phyloP scores from a whole-genome alignment of 2,329 filamentous ascomycete genomes.

The Passalora sequoiae region DNA sequence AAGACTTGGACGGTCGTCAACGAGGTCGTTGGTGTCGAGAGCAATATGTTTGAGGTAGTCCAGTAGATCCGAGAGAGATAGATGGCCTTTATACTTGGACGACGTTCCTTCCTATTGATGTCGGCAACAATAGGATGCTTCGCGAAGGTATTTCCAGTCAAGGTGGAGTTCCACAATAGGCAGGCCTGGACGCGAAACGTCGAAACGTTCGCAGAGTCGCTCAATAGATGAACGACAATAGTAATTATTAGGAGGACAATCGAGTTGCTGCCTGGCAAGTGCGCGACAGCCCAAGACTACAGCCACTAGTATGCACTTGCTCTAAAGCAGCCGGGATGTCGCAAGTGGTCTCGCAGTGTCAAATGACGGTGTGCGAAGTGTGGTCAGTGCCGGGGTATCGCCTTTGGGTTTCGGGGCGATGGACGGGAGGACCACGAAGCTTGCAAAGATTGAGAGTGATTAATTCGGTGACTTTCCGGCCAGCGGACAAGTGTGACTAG shows the following conservation, averaged over 20 bases:
- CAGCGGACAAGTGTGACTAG: slow-evolving; percentile 30
- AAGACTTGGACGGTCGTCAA: slow-evolving; percentile 16
- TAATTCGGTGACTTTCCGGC: slow-evolving; percentile 31
- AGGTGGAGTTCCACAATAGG: slow-evolving; percentile 25
- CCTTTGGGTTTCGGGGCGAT: slow-evolving; percentile 25
- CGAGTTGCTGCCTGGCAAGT: slow-evolving; percentile 30
- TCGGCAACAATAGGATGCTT: slow-evolving; percentile 26
- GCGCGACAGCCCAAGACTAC: slow-evolving; percentile 25
- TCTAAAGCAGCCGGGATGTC: slow-evolving; percentile 23
- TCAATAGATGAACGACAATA: slow-evolving; percentile 21
- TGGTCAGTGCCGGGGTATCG: slow-evolving; percentile 18
- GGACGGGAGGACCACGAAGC: slow-evolving; percentile 21
- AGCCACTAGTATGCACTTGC: slow-evolving; percentile 18
- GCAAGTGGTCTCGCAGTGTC: slow-evolving; percentile 19
- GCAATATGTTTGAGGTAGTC: slow-evolving; percentile 5
- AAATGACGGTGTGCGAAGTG: slow-evolving; percentile 27
- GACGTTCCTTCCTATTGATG: slow-evolving; percentile 25
- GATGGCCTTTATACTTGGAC: slow-evolving; percentile 10
- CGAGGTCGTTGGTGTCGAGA: slow-evolving; percentile 11
- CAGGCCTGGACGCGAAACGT: slow-evolving; percentile 5
- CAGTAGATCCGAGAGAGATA: slow-evolving; percentile 11
- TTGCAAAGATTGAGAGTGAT: slow-evolving; percentile 22
- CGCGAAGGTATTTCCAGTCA: slow-evolving; percentile 6
- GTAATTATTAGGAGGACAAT: slow-evolving; percentile 26
- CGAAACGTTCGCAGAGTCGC: slow-evolving; percentile 9